Evolutionary conservation across 257 asterid species (phyloP).

Genomic region (Nicotiana noctiflora): DNA sequence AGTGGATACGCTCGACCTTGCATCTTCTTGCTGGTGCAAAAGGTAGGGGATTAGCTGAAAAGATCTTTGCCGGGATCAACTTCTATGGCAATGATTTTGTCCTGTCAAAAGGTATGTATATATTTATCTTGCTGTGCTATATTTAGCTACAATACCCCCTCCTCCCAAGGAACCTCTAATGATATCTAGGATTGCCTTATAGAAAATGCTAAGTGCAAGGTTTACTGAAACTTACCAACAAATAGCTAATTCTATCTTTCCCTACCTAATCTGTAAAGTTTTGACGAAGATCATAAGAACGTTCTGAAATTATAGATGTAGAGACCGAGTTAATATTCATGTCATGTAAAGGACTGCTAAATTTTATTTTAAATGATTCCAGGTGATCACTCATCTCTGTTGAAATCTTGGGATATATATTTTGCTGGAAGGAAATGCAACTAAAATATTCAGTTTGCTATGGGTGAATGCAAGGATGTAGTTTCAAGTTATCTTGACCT

Average conservation of each 20-base stretch:
- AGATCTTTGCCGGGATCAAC: constrained; percentile 68
- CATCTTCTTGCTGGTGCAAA: constrained; percentile 45
- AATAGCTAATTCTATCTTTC: neutral
- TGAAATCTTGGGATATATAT: neutral
- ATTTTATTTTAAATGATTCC: neutral
- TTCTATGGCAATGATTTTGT: constrained; percentile 87
- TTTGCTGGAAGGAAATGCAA: neutral
- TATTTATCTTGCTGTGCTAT: neutral
- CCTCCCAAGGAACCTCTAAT: neutral
- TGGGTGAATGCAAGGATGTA: neutral
- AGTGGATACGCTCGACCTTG: constrained; percentile 70
- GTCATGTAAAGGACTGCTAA: neutral
- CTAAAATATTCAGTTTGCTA: neutral
- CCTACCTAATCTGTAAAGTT: neutral
- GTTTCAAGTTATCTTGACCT: neutral
- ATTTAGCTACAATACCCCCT: neutral
- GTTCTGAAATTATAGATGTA: neutral
- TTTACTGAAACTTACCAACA: neutral
- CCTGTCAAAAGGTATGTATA: constrained; percentile 63
- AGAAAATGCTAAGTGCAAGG: neutral
- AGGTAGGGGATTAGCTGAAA: constrained; percentile 34
- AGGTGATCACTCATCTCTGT: neutral
- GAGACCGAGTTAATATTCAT: neutral
- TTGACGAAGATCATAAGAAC: neutral
- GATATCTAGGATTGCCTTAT: neutral